Base-by-base conservation (phyloP, 1,139 yeast species). In the Protomyces macrosporus region DNA sequence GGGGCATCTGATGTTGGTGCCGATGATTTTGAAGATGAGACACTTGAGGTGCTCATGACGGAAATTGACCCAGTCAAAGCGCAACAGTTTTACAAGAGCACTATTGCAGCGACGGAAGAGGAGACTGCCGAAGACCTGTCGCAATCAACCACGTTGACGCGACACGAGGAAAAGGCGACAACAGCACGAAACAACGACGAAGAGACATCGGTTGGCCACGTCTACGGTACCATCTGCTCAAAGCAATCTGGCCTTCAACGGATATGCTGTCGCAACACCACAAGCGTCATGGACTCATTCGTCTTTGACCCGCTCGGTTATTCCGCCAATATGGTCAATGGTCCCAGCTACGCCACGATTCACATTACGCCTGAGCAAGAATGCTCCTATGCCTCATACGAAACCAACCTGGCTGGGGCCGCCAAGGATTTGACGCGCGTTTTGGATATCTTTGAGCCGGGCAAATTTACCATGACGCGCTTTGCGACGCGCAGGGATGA, bases 261-360 rank as follows among this genome's bases (percentile, higher is more conserved):
- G 54, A 73, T 90, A 51, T 58, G 62, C 48, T 58, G 62, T 23
- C 55, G 56, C 12, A 87, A 87, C 71, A 48, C 45, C 7, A 23
- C 37, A 3, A 12, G 55, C 45, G 60, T 35, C 7, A 82, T 72
- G 71, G 98, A 91, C 77, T 89, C 97, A 4, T 93, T 90, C 76
- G 86, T 95, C 37, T 93, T 93, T 74, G 79, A 88, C n/a, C 98
- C 98, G 1, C 93, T 98, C 75, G 98, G 98, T 14, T 93, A 84
- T 73, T 89, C 97, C 1, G 88, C 97, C 59, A 93, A 93, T 75
- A 86, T 95, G 35, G 75, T 88, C 60, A 78, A 82, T 63, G 79
- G 77, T 56, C 36, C 50, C 7, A 48, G 58, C 37, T 93, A 91
- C 77, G 90, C 89, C 73, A 93, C 98, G 16, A 80, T 91, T 67